Percentiles rank a stretch among this genome's conserved stretches.
Evolutionary conservation across 129 eudicot genomes (phyloP).

Genomic region (Cynara cardunculus): DNA sequence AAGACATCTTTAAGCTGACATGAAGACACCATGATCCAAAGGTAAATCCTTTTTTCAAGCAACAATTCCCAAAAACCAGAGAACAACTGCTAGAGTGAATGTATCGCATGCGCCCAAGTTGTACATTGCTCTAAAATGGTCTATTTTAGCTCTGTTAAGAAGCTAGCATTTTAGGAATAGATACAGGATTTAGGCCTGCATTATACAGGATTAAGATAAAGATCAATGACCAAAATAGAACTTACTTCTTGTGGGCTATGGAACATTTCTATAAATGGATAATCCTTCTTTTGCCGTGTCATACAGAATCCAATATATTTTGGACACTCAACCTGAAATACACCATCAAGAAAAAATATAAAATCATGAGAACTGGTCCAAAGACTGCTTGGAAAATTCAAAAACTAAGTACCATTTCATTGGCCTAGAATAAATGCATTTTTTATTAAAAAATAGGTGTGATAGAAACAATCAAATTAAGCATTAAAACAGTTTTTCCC

Average conservation of each 20-base stretch:
- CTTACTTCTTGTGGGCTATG: constrained; percentile 88
- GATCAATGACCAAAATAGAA: background rate
- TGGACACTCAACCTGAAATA: constrained; percentile 88
- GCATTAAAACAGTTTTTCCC: background rate
- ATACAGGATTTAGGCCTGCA: background rate
- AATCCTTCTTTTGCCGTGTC: constrained; percentile 84
- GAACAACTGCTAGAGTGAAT: background rate
- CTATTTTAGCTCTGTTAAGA: background rate
- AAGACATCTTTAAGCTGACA: background rate
- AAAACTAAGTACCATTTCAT: background rate
- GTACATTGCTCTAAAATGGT: constrained; percentile 1
- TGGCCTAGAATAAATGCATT: background rate
- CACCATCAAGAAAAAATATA: constrained; percentile 12
- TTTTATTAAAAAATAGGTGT: background rate
- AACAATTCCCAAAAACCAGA: background rate
- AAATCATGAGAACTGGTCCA: background rate
- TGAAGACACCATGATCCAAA: background rate
- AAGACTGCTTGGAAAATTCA: background rate
- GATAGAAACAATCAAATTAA: background rate
- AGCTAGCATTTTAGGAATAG: background rate
- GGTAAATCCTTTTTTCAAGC: background rate
- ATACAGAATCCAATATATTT: constrained; percentile 96
- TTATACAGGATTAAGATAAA: background rate
- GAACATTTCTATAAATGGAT: constrained; percentile 86
- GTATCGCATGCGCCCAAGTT: constrained; percentile 6